Evolutionary conservation across 2,329 filamentous ascomycete genomes (phyloP).

Genomic region (Trichophyton mentagrophytes): DNA sequence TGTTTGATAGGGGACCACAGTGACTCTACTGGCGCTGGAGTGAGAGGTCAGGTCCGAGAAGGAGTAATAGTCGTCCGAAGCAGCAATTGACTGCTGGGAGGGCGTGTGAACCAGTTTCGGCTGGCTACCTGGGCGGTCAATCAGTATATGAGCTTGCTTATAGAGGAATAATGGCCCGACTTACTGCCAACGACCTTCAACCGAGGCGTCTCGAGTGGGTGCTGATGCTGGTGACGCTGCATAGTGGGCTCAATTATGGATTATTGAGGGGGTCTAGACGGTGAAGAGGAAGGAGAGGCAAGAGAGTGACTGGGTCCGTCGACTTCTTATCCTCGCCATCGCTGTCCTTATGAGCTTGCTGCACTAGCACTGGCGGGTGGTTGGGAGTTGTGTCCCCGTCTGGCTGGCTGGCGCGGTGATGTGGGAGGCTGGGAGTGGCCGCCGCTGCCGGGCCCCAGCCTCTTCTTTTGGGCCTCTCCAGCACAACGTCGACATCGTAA

Average conservation of each 20-base stretch:
- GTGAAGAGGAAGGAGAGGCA: background rate
- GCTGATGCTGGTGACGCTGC: background rate
- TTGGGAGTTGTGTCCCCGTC: background rate
- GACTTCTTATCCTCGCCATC: background rate
- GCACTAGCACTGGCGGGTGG: background rate
- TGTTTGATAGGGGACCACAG: slow-evolving; percentile 33
- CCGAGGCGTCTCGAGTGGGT: slow-evolving; percentile 7
- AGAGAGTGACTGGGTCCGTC: background rate
- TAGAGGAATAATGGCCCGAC: background rate
- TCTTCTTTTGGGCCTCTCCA: background rate
- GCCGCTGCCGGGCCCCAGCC: background rate
- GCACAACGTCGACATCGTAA: too few relatives aligned
- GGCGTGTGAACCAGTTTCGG: slow-evolving; percentile 33
- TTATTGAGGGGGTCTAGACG: background rate
- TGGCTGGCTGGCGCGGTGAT: background rate
- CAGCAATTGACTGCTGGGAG: slow-evolving; percentile 36
- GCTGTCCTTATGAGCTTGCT: background rate
- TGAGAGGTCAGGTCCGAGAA: slow-evolving; percentile 33
- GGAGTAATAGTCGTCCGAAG: slow-evolving; percentile 39
- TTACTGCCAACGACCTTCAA: slow-evolving; percentile 12
- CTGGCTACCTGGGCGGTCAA: slow-evolving; percentile 24
- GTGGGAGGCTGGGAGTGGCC: slow-evolving; percentile 3
- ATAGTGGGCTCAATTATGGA: background rate
- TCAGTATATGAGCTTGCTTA: background rate
- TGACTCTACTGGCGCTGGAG: slow-evolving; percentile 26